phyloP scores from a whole-genome alignment of 192 early-diverging fungal genomes.

The Dissophora globulifera region DNA sequence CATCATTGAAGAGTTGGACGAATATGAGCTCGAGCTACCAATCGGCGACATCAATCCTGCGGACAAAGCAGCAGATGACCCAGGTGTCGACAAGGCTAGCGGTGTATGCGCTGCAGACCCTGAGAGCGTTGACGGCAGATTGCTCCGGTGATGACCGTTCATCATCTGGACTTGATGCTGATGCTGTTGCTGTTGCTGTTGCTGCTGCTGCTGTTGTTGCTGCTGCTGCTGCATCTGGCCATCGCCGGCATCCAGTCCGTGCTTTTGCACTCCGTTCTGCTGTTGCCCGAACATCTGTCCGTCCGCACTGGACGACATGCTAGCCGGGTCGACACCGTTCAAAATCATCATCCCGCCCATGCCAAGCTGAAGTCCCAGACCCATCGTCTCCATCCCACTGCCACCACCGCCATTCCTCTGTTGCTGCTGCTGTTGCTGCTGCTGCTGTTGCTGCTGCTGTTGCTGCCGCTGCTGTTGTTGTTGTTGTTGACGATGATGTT shows the following conservation, averaged over 20 bases:
- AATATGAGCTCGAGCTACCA: background rate
- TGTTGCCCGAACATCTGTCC: background rate
- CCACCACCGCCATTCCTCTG: too few relatives aligned
- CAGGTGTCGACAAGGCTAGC: background rate
- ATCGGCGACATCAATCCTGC: background rate
- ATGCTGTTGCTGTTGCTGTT: slow-evolving; percentile 15
- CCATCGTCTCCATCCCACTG: slow-evolving; percentile 10
- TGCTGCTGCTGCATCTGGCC: slow-evolving; percentile 4
- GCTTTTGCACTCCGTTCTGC: background rate
- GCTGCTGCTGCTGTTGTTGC: slow-evolving; percentile 34
- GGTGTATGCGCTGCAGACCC: background rate
- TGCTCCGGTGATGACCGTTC: background rate
- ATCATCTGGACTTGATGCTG: slow-evolving; percentile 7
- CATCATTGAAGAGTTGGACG: slow-evolving; percentile 1
- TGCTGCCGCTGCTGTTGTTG: too few relatives aligned
- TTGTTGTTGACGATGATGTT: too few relatives aligned
- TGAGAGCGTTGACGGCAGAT: background rate
- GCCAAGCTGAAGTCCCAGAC: slow-evolving; percentile 36
- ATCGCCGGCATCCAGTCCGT: background rate
- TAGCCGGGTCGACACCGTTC: slow-evolving; percentile 21
- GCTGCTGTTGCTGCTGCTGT: too few relatives aligned
- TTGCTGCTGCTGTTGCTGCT: too few relatives aligned
- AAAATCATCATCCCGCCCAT: slow-evolving; percentile 47
- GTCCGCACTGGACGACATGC: slow-evolving; percentile 2
- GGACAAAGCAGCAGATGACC: background rate